These are phyloP conservation scores for Wickerhamiella bombiphila DNA, from an alignment of 805 yeast species.

Conservation along the genomic window DNA sequence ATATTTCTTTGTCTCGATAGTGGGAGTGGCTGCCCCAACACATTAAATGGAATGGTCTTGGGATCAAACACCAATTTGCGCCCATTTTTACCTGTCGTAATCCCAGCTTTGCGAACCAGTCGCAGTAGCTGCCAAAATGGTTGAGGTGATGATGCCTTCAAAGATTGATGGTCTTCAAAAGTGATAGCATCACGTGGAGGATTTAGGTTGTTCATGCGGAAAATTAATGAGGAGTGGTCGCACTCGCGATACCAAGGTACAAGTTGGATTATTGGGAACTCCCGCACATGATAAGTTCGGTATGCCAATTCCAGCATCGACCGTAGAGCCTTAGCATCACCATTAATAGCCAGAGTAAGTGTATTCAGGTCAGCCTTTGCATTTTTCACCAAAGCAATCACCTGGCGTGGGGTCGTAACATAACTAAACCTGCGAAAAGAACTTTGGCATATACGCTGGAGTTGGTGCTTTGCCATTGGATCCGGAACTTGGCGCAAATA, in stretches of 20 bases:
- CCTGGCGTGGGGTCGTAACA: slow-evolving; percentile 8
- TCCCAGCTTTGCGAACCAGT: slow-evolving; percentile 5
- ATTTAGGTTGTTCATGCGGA: slow-evolving; percentile 12
- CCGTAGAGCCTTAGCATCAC: slow-evolving; percentile 6
- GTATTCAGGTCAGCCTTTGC: slow-evolving; percentile 9
- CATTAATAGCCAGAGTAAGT: slow-evolving; percentile 8
- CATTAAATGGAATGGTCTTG: neutral
- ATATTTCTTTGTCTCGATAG: slow-evolving; percentile 6
- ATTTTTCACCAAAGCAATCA: slow-evolving; percentile 9
- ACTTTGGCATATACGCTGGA: neutral
- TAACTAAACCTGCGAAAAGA: slow-evolving; percentile 14
- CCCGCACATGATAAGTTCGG: slow-evolving; percentile 5
- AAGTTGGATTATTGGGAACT: slow-evolving; percentile 12
- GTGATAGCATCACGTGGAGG: slow-evolving; percentile 11
- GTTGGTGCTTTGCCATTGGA: slow-evolving; percentile 1
- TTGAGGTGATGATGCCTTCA: neutral
- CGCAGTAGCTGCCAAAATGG: slow-evolving; percentile 10
- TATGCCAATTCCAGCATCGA: slow-evolving; percentile 12
- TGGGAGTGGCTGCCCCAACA: slow-evolving; percentile 6
- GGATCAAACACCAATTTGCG: slow-evolving; percentile 14
- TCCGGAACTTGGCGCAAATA: neutral
- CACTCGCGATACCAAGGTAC: neutral
- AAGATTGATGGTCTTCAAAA: slow-evolving; percentile 8
- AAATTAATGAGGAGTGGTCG: slow-evolving; percentile 6
- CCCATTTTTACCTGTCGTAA: slow-evolving; percentile 11